Evolutionary conservation across 306 rosid species (phyloP).

Genomic region (Rosa rugosa): DNA sequence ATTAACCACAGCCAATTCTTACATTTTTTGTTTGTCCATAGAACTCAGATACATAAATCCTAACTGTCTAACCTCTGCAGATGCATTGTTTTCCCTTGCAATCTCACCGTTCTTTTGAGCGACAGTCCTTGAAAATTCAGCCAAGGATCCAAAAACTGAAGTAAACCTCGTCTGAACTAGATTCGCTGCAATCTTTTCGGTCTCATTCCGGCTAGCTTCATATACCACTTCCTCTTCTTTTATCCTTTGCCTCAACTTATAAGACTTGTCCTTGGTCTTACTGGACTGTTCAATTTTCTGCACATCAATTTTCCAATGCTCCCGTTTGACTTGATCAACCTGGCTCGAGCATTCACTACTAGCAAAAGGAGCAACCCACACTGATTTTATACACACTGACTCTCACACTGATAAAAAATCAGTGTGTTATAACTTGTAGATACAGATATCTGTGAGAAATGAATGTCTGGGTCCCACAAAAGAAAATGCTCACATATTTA

Average conservation of each 20-base stretch:
- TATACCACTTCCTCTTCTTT: not conserved
- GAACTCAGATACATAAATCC: not conserved
- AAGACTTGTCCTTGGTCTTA: not conserved
- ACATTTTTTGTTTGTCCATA: too few relatives aligned
- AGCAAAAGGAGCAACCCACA: too few relatives aligned
- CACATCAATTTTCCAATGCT: not conserved
- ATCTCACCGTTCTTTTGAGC: not conserved
- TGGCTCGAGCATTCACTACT: too few relatives aligned
- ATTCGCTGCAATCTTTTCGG: not conserved
- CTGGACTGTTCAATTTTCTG: not conserved
- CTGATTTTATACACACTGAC: too few relatives aligned
- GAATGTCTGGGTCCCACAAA: too few relatives aligned
- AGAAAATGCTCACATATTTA: too few relatives aligned
- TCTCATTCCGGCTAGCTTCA: not conserved
- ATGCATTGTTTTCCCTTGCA: not conserved
- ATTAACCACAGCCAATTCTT: too few relatives aligned
- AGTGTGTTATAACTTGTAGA: too few relatives aligned
- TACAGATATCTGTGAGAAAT: too few relatives aligned
- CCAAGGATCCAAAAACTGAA: not conserved
- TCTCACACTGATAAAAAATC: too few relatives aligned
- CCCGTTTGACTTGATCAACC: not conserved
- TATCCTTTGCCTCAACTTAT: not conserved
- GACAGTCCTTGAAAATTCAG: not conserved
- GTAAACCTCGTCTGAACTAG: not conserved
- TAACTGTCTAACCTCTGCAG: not conserved